Conservation (phyloP, 352 stramenopile species). For the Phytopythium montanum region DNA sequence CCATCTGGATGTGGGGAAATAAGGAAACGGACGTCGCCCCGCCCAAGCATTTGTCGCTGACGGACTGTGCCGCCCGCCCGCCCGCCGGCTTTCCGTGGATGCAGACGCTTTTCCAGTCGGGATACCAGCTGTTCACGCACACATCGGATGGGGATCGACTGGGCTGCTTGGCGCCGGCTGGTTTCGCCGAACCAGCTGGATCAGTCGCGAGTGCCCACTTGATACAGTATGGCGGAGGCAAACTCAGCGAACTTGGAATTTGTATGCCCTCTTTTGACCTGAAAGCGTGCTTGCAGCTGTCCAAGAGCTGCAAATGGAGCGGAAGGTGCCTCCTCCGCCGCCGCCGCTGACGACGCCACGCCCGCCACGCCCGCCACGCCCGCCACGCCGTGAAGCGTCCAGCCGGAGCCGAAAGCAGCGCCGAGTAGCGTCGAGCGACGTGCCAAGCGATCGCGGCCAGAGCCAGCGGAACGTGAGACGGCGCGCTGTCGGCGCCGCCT, state of each 20-base stretch:
- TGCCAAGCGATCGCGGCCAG: not conserved
- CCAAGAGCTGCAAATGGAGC: not conserved
- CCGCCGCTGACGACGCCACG: not conserved
- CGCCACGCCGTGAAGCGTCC: not conserved
- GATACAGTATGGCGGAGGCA: too few relatives aligned
- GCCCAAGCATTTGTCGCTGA: not conserved
- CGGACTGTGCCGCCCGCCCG: not conserved
- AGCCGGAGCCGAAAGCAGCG: not conserved
- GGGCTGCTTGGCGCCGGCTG: not conserved
- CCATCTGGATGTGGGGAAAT: not conserved
- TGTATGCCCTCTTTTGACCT: not conserved
- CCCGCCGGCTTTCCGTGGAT: not conserved
- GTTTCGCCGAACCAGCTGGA: not conserved
- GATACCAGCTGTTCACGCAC: not conserved
- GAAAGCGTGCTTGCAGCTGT: not conserved
- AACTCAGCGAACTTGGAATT: not conserved
- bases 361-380: not conserved
- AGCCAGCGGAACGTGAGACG: slow-evolving; percentile 3
- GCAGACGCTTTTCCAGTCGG: slow-evolving; percentile 3
- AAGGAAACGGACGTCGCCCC: not conserved
- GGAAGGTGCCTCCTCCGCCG: not conserved
- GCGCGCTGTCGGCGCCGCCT: slow-evolving; percentile 1
- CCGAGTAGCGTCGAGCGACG: not conserved
- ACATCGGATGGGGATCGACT: not conserved
- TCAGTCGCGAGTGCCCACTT: not conserved